Evolutionary conservation across 106 monocot genomes (phyloP), one percentile per base, ranked within the genome.

Genomic region (Xerophyta viscosa): DNA sequence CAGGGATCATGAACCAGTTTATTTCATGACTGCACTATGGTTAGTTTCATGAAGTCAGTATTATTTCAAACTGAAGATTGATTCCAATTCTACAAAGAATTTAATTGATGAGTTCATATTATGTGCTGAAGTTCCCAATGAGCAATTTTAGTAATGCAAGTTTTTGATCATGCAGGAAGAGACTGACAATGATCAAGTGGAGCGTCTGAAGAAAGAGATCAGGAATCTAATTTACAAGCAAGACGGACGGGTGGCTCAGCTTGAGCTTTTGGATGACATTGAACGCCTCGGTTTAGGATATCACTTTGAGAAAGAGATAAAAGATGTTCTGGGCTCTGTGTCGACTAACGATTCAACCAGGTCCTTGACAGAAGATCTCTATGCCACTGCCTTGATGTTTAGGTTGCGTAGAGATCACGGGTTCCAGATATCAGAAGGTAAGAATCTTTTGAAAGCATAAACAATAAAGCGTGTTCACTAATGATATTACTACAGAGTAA

Each of bases 201-300:
- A 46, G 30, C n/a, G 42, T 3, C 37, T 60, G 19, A 60, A 46
- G 60, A 42, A 60, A 46, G 46, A 60, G 45, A 29, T 47, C 20
- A 60, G 22, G 30, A 2, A 5, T 60, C 15, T 46, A 20, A 29
- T 60, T 20, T 25, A 41, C 13, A 24, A 57, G 26, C 46, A 46
- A 20, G 27, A 33, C 4, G 28, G 17, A 15, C 21, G 29, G 1
- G 60, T 31, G 18, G 20, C 27, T 21, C 25, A 8, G 24, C 62
- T 62, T 24, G 62, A 62, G 62, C 49, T 62, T 10, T 10, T 62
- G 15, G 49, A 62, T 46, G 62, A 23, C 9, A 11, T 62, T 6
- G 21, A 29, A 8, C 62, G 12, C 13, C 62, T 62, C n/a, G 62
- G 62, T 8, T 8, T 62, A 22, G 62, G 19, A 6, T 50, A 62